Evolutionary conservation across 1,139 yeast genomes (phyloP).

Genomic region (Candida mesenterica): DNA sequence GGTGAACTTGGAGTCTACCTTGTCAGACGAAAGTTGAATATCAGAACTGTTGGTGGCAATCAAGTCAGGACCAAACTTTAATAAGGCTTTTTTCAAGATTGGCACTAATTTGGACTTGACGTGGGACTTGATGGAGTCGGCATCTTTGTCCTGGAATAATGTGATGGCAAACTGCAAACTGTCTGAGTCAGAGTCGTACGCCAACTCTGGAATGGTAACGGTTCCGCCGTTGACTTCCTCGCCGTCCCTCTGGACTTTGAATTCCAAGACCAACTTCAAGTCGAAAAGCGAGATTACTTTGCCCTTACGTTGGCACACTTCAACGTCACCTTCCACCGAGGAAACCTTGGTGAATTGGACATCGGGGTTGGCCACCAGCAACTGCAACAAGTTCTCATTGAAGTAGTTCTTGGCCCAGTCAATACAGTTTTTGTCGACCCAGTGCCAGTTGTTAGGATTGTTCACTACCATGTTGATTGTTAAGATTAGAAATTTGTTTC

Average conservation of each 20-base stretch:
- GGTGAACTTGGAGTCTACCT: slow-evolving; percentile 68
- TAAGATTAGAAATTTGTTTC: too few species aligned
- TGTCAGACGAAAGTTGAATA: slow-evolving; percentile 69
- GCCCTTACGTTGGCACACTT: slow-evolving; percentile 95
- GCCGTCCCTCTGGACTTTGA: slow-evolving; percentile 45
- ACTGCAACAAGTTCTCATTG: slow-evolving; percentile 52
- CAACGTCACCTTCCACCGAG: slow-evolving; percentile 90
- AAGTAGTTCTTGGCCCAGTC: slow-evolving; percentile 86
- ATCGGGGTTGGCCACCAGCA: slow-evolving; percentile 30
- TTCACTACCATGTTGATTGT: slow-evolving; percentile 40
- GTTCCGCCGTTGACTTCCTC: slow-evolving; percentile 53
- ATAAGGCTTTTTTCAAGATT: slow-evolving; percentile 56
- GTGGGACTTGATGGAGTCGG: slow-evolving; percentile 49
- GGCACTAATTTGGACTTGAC: slow-evolving; percentile 69
- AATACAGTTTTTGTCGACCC: slow-evolving; percentile 98
- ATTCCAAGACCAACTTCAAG: slow-evolving; percentile 62
- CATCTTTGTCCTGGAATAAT: slow-evolving; percentile 56
- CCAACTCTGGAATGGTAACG: slow-evolving; percentile 84
- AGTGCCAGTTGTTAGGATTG: slow-evolving; percentile 72
- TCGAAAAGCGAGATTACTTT: slow-evolving; percentile 92
- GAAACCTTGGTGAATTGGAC: slow-evolving; percentile 56
- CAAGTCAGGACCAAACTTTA: slow-evolving; percentile 73
- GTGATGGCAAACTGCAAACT: slow-evolving; percentile 82
- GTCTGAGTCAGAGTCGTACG: slow-evolving; percentile 85
- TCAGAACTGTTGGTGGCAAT: slow-evolving; percentile 76